phyloP scores from a whole-genome alignment of 2,329 filamentous ascomycete species.

The Sordariomycetes sp. region DNA sequence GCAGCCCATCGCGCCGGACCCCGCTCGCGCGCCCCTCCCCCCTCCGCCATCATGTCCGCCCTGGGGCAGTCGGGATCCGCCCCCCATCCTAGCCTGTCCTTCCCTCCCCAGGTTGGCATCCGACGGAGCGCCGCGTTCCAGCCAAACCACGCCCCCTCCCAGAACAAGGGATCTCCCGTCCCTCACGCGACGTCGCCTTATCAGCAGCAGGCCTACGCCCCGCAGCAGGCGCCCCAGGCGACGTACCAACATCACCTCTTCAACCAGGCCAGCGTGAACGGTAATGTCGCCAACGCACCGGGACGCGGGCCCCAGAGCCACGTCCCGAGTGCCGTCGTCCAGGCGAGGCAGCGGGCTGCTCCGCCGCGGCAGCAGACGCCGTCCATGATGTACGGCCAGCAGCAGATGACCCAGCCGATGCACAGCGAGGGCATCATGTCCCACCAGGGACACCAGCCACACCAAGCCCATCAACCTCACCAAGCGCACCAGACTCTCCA shows the following conservation, averaged over 20 bases:
- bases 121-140: slow-evolving; percentile 32
- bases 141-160: slow-evolving; percentile 32
- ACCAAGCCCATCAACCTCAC: slow-evolving; percentile 13
- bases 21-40: too few species aligned
- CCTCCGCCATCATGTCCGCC: slow-evolving; percentile 27
- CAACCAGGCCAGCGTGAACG: slow-evolving; percentile 29
- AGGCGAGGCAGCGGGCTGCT: slow-evolving; percentile 28
- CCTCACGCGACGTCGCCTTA: slow-evolving; percentile 42
- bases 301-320: slow-evolving; percentile 29
- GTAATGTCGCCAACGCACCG: slow-evolving; percentile 32
- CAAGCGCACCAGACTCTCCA: slow-evolving; percentile 7
- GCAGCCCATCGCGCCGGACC: too few species aligned
- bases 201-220: slow-evolving; percentile 36
- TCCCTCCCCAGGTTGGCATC: slow-evolving; percentile 29
- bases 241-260: slow-evolving; percentile 41
- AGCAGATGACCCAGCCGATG: slow-evolving; percentile 23
- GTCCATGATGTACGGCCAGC: slow-evolving; percentile 20
- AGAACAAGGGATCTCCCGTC: slow-evolving; percentile 41
- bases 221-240: slow-evolving; percentile 34
- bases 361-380: slow-evolving; percentile 31
- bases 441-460: slow-evolving; percentile 22
- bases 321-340: slow-evolving; percentile 31
- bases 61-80: slow-evolving; percentile 36
- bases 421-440: slow-evolving; percentile 28
- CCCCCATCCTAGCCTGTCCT: slow-evolving; percentile 37